A percentile compares a stretch with the other conserved stretches of the same genome.
Conservation (phyloP, 2,329 filamentous ascomycete genomes). For the Cercospora zeina region DNA sequence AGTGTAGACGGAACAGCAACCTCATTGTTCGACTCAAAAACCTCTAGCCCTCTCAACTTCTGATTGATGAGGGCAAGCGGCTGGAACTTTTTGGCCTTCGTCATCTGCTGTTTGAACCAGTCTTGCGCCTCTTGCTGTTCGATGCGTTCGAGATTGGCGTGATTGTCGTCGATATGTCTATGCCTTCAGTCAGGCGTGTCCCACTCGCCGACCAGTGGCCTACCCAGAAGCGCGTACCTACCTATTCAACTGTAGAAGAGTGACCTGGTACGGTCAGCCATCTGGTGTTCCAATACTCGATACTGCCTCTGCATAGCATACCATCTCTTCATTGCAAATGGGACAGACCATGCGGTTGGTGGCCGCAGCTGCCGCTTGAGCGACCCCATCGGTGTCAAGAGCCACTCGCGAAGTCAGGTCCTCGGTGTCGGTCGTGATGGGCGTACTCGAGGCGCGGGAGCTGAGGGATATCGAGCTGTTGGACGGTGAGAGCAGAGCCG, state of each 20-base stretch:
- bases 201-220: neutral
- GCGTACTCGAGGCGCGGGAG: slow-evolving; percentile 72
- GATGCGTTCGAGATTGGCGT: slow-evolving; percentile 83
- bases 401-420: slow-evolving; percentile 82
- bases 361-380: slow-evolving; percentile 58
- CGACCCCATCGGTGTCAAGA: slow-evolving; percentile 60
- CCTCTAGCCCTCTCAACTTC: slow-evolving; percentile 86
- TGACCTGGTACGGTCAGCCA: slow-evolving; percentile 62
- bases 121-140: slow-evolving; percentile 94
- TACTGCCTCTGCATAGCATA: slow-evolving; percentile 42
- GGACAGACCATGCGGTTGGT: slow-evolving; percentile 79
- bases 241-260: slow-evolving; percentile 87
- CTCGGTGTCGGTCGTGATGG: slow-evolving; percentile 69
- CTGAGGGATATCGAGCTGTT: slow-evolving; percentile 75
- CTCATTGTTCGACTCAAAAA: slow-evolving; percentile 88
- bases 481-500: slow-evolving; percentile 59
- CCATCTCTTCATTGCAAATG: slow-evolving; percentile 99
- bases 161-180: slow-evolving; percentile 80
- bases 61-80: slow-evolving; percentile 89
- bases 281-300: neutral
- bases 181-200: slow-evolving; percentile 22
- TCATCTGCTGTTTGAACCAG: slow-evolving; percentile 93
- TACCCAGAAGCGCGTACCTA: slow-evolving; percentile 39
- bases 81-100: slow-evolving; percentile 90
- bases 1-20: slow-evolving; percentile 33